Evolutionary conservation across 2,329 filamentous ascomycete species (phyloP), one percentile per base, ranked within the genome.

Genomic region (Aspergillus novofumigatus): DNA sequence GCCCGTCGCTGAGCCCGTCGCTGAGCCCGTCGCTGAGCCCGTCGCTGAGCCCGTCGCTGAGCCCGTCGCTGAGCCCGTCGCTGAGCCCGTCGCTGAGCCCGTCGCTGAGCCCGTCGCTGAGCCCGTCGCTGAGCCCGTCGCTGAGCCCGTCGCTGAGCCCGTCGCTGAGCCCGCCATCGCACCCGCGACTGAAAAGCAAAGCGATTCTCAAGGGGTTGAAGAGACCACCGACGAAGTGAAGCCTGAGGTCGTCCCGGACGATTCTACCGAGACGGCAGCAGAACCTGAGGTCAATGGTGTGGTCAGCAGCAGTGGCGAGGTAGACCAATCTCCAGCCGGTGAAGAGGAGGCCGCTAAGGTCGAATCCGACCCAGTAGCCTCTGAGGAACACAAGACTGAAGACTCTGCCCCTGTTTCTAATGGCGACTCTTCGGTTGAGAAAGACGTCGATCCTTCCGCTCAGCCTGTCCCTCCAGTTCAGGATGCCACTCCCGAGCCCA

Each of bases 181-280:
- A 21, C 51, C 56, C 32, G 26, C 38, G 11, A 26, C 49, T 47
- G 57, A 62, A 14, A 48, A 51, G 14, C 32, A 60, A n/a, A 20
- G 32, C 26, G 25, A 26, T 21, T 14, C 17, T 21, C 49, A 32
- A n/a, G 26, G 44, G 53, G 41, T 29, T 35, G 54, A 60, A 52
- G 56, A 54, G 21, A 29, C 56, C 38, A 42, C 52, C 41, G 26
- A 53, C 35, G 57, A 52, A 25, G 55, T 57, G 48, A 28, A 53
- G 10, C 51, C 55, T n/a, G 56, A 52, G 38, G 7, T 54, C 10
- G 25, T 45, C 11, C 57, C 59, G 26, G 62, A 65, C 25, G 52
- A 58, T 20, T 41, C 58, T 7, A 32, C 51, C 17, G 58, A 60
- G 26, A 20, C 23, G 23, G 35, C 41, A 23, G n/a, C 20, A 44